Conservation (phyloP, 208 protist species). For the Phytomonas sp. region DNA sequence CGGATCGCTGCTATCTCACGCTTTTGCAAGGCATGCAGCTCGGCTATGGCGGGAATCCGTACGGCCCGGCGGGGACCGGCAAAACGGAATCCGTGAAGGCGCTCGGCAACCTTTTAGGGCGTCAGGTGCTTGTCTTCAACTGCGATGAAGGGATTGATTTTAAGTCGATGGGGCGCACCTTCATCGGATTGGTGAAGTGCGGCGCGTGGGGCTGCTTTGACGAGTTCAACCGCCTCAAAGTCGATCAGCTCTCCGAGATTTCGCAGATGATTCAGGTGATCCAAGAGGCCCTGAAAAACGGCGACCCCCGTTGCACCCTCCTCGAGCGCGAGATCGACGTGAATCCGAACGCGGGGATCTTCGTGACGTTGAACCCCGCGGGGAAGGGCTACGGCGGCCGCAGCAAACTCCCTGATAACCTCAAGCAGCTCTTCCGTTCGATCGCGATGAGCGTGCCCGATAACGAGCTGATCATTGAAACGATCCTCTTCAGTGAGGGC, state of each 20-base stretch:
- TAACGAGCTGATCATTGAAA: slow-evolving; percentile 96
- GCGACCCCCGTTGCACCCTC: slow-evolving; percentile 77
- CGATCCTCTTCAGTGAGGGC: slow-evolving; percentile 96
- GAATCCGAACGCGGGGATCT: slow-evolving; percentile 96
- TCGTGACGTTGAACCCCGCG: slow-evolving; percentile 98
- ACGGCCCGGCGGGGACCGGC: slow-evolving; percentile 97
- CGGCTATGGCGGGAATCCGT: slow-evolving; percentile 98
- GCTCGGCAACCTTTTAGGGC: slow-evolving; percentile 94
- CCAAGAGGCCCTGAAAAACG: slow-evolving; percentile 94
- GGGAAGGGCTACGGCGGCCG: slow-evolving; percentile 97
- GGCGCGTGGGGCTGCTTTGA: slow-evolving; percentile 99
- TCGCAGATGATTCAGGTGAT: slow-evolving; percentile 99
- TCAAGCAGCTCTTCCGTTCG: slow-evolving; percentile 97
- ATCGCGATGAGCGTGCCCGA: slow-evolving; percentile 98
- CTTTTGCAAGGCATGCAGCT: slow-evolving; percentile 97
- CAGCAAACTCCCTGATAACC: slow-evolving; percentile 97
- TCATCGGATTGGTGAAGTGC: slow-evolving; percentile 98
- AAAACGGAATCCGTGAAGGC: slow-evolving; percentile 99
- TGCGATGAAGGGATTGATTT: slow-evolving; percentile 99
- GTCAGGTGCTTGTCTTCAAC: slow-evolving; percentile 99
- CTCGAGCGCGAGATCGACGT: slow-evolving; percentile 91
- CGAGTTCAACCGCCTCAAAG: slow-evolving; percentile 98
- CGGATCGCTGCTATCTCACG: slow-evolving; percentile 97
- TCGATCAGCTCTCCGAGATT: slow-evolving; percentile 97
- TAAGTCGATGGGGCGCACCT: slow-evolving; percentile 98